Evolutionary conservation across 1,284 basidiomycete species (phyloP), one percentile per base, ranked within the genome.

Genomic region (Moesziomyces aphidis): DNA sequence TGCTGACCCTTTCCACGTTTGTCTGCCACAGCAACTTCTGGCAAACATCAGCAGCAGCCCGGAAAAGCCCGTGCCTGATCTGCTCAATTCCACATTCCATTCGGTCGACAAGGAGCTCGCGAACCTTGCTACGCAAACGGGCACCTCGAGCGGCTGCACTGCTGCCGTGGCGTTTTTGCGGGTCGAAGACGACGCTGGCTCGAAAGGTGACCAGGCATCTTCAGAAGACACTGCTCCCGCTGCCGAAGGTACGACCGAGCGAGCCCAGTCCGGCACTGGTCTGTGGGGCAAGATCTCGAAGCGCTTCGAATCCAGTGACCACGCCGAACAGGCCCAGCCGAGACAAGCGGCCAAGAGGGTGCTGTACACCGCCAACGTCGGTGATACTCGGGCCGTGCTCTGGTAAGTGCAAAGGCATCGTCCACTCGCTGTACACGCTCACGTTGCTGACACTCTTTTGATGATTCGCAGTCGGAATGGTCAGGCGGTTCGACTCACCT

Each of bases 91-190:
- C 79, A 94, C 95, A 1, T 99, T 97, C 87, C 94, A 97, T 84
- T 88, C 89, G 45, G 96, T 97, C 66, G 97, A 99, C 84, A 88
- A 87, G 49, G 88, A 89, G 66, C 89, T 99, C 22, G 93, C 93
- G 21, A 88, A 88, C 56, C 90, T 97, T 75, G 91, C 94, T 47
- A 91, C 92, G 79, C 89, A 92, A 36, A 93, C 92, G 77, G 94
- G 93, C 82, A 95, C 95, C 52, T 94, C 97, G 81, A 96, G 94
- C 10, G 97, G 97, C 0, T 99, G 96, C 83, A 99, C 97, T 0
- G 97, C 93, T 4, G 97, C 97, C 34, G 95, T 94, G n/a, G 94
- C 94, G 4, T 95, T 99, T 86, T 88, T 99, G 50, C 91, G 97
- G n/a, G 86, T 97, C 60, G 97, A 99, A 86, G 92, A 95, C 77